Evolutionary conservation across 1,139 yeast species (phyloP), one percentile per base, ranked within the genome.

Genomic region (Scheffersomyces illinoinensis): DNA sequence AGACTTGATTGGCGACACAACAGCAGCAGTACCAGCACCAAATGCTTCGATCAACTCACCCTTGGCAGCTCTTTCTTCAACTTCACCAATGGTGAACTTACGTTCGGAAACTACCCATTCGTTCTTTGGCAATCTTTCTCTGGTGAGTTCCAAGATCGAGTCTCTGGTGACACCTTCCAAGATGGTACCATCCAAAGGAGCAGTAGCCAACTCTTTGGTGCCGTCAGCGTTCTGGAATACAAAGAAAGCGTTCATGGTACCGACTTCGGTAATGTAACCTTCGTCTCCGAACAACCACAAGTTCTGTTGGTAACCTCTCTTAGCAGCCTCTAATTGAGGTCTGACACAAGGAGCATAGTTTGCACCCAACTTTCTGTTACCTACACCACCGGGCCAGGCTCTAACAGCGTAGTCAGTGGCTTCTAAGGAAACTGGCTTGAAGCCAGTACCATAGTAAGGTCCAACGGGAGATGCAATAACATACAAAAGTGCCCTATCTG

Each of bases 371-470:
- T 95, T 95, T 77, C 87, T 89, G 83, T 93, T 89, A 76, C 99
- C 99, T 64, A 88, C 93, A 74, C 98, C 99, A 70, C 97, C 97
- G 69, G 98, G 98, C 98, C 98, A 95, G 18, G 99, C 98, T 79
- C 98, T 89, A 26, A 93, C 95, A 54, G 97, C 97, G 67, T 91
- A 87, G 72, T 91, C 97, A 47, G 97, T 92, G 65, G 98, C 98
- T 79, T 93, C 97, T 62, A 95, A 82, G 59, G 87, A 83, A 56
- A 95, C 97, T 47, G 98, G 97, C 77, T 93, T 92, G 86, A 93
- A 93, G 8, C 97, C 97, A 18, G 96, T 88, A 68, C 89, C 85
- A 74, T 86, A 88, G 80, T 90, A 90, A 49, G 98, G 98, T 46
- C 98, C 98, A 33, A 93, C 99, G 19, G 98, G 99, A 19, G 97